phyloP scores from a whole-genome alignment of 208 protist species.

The Naegleria gruberi region DNA sequence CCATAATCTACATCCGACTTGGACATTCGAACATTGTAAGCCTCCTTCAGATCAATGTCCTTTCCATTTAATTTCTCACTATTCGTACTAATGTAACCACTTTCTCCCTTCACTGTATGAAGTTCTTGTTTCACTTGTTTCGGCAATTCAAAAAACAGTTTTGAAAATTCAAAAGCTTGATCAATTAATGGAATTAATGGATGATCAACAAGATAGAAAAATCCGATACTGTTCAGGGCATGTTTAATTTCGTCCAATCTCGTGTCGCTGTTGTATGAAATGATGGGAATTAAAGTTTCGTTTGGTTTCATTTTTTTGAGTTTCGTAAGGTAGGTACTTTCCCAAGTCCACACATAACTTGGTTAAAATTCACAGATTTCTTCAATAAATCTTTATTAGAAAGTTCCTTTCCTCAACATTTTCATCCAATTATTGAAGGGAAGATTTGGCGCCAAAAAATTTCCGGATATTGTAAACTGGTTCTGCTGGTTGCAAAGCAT shows the following conservation, averaged over 20 bases:
- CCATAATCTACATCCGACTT: neutral
- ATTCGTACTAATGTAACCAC: constrained; percentile 2
- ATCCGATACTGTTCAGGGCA: constrained; percentile 19
- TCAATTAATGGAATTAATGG: neutral
- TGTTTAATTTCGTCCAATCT: neutral
- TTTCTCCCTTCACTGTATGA: neutral
- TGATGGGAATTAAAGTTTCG: neutral
- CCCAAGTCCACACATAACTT: too few relatives aligned
- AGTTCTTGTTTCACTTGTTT: constrained; percentile 21
- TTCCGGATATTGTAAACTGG: too few relatives aligned
- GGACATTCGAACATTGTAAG: neutral
- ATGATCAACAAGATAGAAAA: constrained; percentile 33
- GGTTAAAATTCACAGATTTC: too few relatives aligned
- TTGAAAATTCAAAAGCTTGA: constrained; percentile 11
- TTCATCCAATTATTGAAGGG: too few relatives aligned
- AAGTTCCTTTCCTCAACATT: too few relatives aligned
- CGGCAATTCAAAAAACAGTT: constrained; percentile 28
- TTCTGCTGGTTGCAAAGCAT: too few relatives aligned
- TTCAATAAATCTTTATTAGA: too few relatives aligned
- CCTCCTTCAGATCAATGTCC: constrained; percentile 6
- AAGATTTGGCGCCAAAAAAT: too few relatives aligned
- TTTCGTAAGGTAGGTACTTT: too few relatives aligned
- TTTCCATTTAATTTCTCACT: constrained; percentile 13
- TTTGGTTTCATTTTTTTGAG: too few relatives aligned
- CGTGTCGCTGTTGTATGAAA: neutral